Evolutionary conservation across 2,329 filamentous ascomycete genomes (phyloP), one percentile per base, ranked within the genome.

Genomic region (Gremmenia infestans): DNA sequence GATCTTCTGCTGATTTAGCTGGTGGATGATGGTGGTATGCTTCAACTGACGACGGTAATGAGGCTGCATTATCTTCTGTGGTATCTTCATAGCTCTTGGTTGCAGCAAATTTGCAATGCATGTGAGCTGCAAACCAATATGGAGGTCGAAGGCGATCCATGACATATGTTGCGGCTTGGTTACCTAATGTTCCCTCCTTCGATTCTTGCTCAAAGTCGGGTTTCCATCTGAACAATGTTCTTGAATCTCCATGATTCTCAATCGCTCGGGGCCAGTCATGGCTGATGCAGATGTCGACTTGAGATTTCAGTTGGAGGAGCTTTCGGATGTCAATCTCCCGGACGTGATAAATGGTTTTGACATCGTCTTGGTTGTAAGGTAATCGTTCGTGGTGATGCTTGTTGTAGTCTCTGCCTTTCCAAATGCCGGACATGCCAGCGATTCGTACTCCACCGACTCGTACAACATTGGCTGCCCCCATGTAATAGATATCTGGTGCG

Each of bases 401-500:
- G 59, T 83, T 82, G 73, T 95, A 99, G 72, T 97, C 87, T 66
- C 86, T 88, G 2, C 86, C 88, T 71, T 97, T 97, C 89, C 90
- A 99, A 61, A 99, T 99, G 5, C 94, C 94, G 52, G 90, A 94
- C 70, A 97, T 77, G 5, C 88, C 93, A 37, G 91, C 89, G 59
- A 99, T 96, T 22, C 94, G 85, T 49, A 99, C 74, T 1, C 89
- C 87, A 0, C 93, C 93, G 35, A 95, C 77, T 17, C 87, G 86
- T 42, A 99, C 71, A 8, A 99, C 86, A 68, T 96, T 97, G 57
- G 94, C 91, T 36, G 91, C 90, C 49, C 94, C 94, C 71, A 97
- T 81, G 73, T 97, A 99, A 77, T 97, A 99, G 61, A 99, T 97
- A 64, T 94, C 96, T 8, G 91, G 91, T 7, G 93, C 93, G 5